Conservation (phyloP, 2,329 filamentous ascomycete species). For the Xylariaceae sp. region DNA sequence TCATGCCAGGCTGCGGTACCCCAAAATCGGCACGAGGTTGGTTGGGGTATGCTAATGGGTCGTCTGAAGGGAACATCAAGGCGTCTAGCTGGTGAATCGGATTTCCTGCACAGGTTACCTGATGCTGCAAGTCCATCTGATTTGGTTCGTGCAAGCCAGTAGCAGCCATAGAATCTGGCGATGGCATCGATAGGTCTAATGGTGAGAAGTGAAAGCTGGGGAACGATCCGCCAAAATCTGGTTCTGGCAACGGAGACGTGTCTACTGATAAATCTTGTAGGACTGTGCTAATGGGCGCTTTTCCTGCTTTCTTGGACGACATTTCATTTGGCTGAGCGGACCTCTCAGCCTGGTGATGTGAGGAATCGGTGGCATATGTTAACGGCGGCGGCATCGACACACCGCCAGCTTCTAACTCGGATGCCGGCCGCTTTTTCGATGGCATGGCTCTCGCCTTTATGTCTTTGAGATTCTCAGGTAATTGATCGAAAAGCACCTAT, state of each 20-base stretch:
- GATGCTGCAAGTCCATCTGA: slow-evolving; percentile 31
- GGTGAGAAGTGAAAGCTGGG: slow-evolving; percentile 32
- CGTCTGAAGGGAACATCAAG: slow-evolving; percentile 79
- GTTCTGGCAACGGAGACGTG: slow-evolving; percentile 23
- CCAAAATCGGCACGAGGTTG: slow-evolving; percentile 69
- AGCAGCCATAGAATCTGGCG: slow-evolving; percentile 30
- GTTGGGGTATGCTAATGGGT: slow-evolving; percentile 79
- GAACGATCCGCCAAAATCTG: slow-evolving; percentile 27
- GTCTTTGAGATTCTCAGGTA: slow-evolving; percentile 72
- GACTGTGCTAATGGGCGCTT: slow-evolving; percentile 24
- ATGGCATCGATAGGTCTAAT: slow-evolving; percentile 28
- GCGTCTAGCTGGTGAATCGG: slow-evolving; percentile 70
- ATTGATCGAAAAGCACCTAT: slow-evolving; percentile 79
- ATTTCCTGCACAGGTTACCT: slow-evolving; percentile 40
- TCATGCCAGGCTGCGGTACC: slow-evolving; percentile 36
- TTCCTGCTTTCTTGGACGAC: slow-evolving; percentile 26
- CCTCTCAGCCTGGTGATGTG: slow-evolving; percentile 14
- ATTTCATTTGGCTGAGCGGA: slow-evolving; percentile 21
- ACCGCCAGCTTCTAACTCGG: slow-evolving; percentile 43
- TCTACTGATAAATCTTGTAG: slow-evolving; percentile 21
- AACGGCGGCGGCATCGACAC: slow-evolving; percentile 34
- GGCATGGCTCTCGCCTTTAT: slow-evolving; percentile 42
- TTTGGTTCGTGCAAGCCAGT: slow-evolving; percentile 35
- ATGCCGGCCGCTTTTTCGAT: slow-evolving; percentile 61
- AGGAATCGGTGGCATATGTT: slow-evolving; percentile 31